Base-by-base conservation (phyloP, 495 filamentous ascomycete genomes). In the Hyaloscypha hepaticicola region DNA sequence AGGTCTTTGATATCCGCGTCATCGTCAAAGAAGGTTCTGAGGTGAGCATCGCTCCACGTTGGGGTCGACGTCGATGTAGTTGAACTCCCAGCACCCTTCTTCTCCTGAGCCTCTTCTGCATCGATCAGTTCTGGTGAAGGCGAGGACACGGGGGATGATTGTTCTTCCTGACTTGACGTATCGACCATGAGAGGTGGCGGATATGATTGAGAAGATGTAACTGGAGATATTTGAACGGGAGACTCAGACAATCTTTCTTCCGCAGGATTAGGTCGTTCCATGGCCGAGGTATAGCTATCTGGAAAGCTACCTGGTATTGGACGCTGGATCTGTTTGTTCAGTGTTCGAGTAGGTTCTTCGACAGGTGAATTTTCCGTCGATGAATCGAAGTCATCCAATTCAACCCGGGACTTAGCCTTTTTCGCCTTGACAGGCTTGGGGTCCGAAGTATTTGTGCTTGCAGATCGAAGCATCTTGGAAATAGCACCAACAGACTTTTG, bases 1-100 rank as follows among this genome's bases (percentile, higher is more conserved):
- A 98, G 80, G 72, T 99, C 95, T 50, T 90, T 85, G 68, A 99
- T 90, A 65, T 97, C 93, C n/a, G 84, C 88, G 50, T 90, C 89
- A 70, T 95, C 92, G 66, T 98, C 94, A 68, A 98, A 87, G 77
- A 96, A 99, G 22, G 90, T 87, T 53, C 91, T 85, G 38, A 99
- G 82, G 68, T 84, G 88, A 64, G 87, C 81, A 74, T 97, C 95
- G 68, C 88, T 92, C 95, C 95, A 99, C 0, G 88, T 82, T 25
- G 80, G 74, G 14, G 79, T 77, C 26, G 81, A 78, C 7, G 80
- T 77, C 29, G 78, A 74, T 31, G 77, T 71, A 3, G 79, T 72
- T 74, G 65, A 78, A 74, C 69, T 80, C 75, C 62, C 67, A 27
- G 56, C 26, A 48, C 55, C 50, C 73, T 77, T 66, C 72, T 77